Evolutionary conservation across 768 basidiomycete species (phyloP).

Genomic region (Tulasnella sp.): DNA sequence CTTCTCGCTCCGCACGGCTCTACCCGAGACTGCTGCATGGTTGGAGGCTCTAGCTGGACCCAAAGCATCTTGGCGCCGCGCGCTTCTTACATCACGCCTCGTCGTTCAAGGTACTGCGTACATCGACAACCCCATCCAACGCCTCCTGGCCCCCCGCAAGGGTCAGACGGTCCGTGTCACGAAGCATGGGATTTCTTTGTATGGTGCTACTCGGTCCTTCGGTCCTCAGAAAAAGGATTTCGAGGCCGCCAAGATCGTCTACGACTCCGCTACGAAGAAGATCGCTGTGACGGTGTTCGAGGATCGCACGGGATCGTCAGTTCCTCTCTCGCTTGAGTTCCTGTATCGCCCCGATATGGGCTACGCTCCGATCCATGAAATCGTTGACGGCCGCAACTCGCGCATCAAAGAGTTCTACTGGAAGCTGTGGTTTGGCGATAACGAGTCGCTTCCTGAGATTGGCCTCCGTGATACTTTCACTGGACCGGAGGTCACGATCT

Average conservation of each 20-base stretch:
- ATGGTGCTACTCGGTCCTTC: slow-evolving; percentile 69
- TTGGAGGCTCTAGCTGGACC: slow-evolving; percentile 72
- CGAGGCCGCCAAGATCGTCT: slow-evolving; percentile 73
- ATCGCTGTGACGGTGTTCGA: slow-evolving; percentile 74
- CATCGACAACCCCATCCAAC: slow-evolving; percentile 79
- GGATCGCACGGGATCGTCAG: slow-evolving; percentile 61
- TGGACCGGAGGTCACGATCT: slow-evolving; percentile 74
- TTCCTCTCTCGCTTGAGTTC: slow-evolving; percentile 77
- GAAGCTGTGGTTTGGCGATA: slow-evolving; percentile 94
- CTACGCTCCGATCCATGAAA: slow-evolving; percentile 86
- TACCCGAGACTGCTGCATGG: slow-evolving; percentile 62
- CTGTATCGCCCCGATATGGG: slow-evolving; percentile 79
- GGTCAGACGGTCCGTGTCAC: slow-evolving; percentile 59
- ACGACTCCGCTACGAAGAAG: slow-evolving; percentile 36
- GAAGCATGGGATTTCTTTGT: slow-evolving; percentile 53
- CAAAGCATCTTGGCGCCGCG: slow-evolving; percentile 76
- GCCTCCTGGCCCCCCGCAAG: slow-evolving; percentile 70
- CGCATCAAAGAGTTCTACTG: slow-evolving; percentile 98
- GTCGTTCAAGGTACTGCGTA: slow-evolving; percentile 81
- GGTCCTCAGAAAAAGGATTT: slow-evolving; percentile 62
- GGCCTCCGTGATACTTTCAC: slow-evolving; percentile 72
- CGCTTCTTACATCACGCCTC: slow-evolving; percentile 66
- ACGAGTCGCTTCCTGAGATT: slow-evolving; percentile 64
- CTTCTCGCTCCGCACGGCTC: slow-evolving; percentile 33
- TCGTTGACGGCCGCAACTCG: slow-evolving; percentile 68